Base-by-base conservation (phyloP, 2,329 filamentous ascomycete genomes). In the Sphaceloma murrayae region DNA sequence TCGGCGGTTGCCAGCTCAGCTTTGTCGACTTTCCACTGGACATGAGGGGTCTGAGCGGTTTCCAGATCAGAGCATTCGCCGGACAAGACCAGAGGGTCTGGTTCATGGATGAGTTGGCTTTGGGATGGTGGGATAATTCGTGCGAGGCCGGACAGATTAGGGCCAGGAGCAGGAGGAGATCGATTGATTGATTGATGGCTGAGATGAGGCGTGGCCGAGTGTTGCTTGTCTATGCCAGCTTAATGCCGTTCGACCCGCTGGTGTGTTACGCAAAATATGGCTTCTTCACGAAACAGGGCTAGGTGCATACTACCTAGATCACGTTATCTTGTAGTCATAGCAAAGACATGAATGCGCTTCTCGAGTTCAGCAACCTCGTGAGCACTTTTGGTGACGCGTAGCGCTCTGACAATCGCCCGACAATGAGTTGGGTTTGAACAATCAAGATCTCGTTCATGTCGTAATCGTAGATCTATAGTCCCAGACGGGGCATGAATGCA, bases 81-180 rank as follows among this genome's bases (percentile, higher is more conserved):
- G 53, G 54, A 22, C 45, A 50, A 19, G 49, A 58, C 50, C 53
- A 57, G 39, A 57, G 56, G 3, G 57, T 64, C 52, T 68, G 65
- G 52, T 68, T 72, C 58, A 58, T 72, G 58, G 71, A 73, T 50
- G 62, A 69, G 46, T 52, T 74, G 46, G 50, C 61, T 34, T 54
- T 72, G 53, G 63, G 60, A 31, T 74, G 71, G 71, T 63, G 58
- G 46, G 67, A 74, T 57, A 67, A 67, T 48, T 67, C 58, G 30
- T 74, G 70, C 50, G 61, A 58, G 26, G 69, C 71, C 43, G 70
- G 80, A 72, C 54, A 83, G 82, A 0, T 82, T 80, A 33, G 89
- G 86, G 58, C 62, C 85, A 47, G 82, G 82, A 39, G 82, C 82
- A 43, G 40, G 21, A 30, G 39, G n/a, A 46, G 43, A 16, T 38